Evolutionary conservation across 2,329 filamentous ascomycete genomes (phyloP).

Genomic region (Alternaria viburni): DNA sequence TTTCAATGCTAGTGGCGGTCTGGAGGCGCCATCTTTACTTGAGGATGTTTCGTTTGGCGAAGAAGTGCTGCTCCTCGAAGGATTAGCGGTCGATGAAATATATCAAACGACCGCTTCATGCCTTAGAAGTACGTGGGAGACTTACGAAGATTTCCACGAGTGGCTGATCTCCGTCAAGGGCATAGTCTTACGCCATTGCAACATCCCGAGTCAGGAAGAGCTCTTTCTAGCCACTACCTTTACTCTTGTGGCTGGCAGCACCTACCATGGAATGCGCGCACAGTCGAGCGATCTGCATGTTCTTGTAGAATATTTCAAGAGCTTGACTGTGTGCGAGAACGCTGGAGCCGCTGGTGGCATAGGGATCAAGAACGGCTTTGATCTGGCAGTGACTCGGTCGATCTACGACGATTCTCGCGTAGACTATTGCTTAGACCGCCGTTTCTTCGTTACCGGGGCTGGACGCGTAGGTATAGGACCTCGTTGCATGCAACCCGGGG

Average conservation of each 20-base stretch:
- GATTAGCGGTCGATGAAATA: neutral
- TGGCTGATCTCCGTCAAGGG: neutral
- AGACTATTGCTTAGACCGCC: too few relatives aligned
- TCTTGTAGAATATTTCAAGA: neutral
- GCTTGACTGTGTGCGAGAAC: fast-evolving
- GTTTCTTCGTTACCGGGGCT: neutral
- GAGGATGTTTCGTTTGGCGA: neutral
- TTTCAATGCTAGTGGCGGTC: neutral
- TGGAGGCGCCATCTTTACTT: neutral
- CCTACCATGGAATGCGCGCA: neutral
- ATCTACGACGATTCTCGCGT: too few relatives aligned
- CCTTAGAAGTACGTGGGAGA: fast-evolving
- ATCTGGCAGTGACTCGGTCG: too few relatives aligned
- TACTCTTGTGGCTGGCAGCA: fast-evolving
- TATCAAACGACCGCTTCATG: neutral
- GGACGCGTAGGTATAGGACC: neutral
- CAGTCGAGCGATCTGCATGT: neutral
- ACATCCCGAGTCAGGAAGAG: too few relatives aligned
- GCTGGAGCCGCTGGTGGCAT: fast-evolving
- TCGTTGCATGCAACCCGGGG: neutral
- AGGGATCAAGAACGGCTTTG: fast-evolving
- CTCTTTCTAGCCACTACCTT: neutral
- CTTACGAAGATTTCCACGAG: fast-evolving
- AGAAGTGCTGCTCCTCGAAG: neutral
- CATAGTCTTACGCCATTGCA: fast-evolving